These are phyloP conservation scores for Russula abietina DNA, from an alignment of 768 basidiomycete species.

Conservation along the genomic window DNA sequence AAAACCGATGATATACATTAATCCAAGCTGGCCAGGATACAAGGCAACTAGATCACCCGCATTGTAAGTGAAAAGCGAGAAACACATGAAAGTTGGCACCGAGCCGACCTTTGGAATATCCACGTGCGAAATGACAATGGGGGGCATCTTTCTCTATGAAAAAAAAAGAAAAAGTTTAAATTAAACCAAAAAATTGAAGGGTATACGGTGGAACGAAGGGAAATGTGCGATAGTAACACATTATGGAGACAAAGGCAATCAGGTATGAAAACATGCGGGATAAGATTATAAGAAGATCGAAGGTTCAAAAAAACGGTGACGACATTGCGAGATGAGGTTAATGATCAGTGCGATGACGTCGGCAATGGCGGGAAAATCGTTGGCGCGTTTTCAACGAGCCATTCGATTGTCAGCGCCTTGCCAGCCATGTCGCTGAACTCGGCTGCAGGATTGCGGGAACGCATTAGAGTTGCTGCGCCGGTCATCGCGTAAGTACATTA, in stretches of 20 bases:
- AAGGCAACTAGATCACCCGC: constrained; percentile 7
- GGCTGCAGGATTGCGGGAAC: constrained; percentile 74
- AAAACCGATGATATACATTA: constrained; percentile 7
- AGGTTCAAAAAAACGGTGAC: background rate
- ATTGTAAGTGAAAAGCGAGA: background rate
- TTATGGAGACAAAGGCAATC: background rate
- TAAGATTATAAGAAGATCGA: constrained; percentile 8
- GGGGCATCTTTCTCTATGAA: background rate
- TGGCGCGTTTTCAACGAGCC: constrained; percentile 87
- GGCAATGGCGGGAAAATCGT: constrained; percentile 37
- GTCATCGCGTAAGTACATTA: constrained; percentile 8
- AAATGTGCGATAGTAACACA: constrained; percentile 17
- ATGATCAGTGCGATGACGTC: constrained; percentile 3
- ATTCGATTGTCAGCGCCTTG: constrained; percentile 88
- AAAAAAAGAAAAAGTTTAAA: background rate
- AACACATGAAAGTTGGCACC: background rate
- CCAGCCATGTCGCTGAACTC: constrained; percentile 99
- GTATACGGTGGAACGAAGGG: background rate
- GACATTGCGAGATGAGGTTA: no score
- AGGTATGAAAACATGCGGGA: constrained; percentile 12
- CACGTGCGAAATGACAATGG: background rate
- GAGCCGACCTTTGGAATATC: constrained; percentile 5
- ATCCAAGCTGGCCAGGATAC: constrained; percentile 16
- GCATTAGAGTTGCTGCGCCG: constrained; percentile 81
- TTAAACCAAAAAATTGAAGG: background rate